Evolutionary conservation across 148 eudicot genomes (phyloP), one percentile per base, ranked within the genome.

Genomic region (Rhododendron mucronatum): DNA sequence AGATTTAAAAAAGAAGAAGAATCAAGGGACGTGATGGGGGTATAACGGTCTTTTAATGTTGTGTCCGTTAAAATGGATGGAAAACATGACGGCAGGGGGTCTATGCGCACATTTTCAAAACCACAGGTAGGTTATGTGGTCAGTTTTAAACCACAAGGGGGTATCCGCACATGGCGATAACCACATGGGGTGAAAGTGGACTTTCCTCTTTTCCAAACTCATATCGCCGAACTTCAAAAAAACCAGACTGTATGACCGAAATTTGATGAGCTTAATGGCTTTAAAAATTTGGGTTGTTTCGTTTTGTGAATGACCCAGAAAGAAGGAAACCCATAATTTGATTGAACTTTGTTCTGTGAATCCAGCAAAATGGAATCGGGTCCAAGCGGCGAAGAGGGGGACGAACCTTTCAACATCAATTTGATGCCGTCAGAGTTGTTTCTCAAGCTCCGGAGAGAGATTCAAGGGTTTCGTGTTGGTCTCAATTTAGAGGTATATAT

Each of bases 381-480:
- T 79, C 53, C 88, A 67, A 91, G 71, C 48, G 86, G 83, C 7
- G 95, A 90, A 74, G 96, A 93, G 82, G 95, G 98, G 98, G 98
- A 96, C n/a, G 98, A 96, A 55, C 91, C 85, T 13, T 95, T 91
- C 92, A 94, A 90, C 57, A 33, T 96, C 81, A 82, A 95, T 85
- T 89, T 96, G 85, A 85, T 96, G 82, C 99, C 98, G 26, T 92
- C 98, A 3, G 95, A 96, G 84, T 83, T 95, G 57, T 92, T 96
- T 83, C 85, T 95, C 89, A 96, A 96, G 85, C 95, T 96, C 75
- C 93, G 99, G 78, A 93, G 92, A 91, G 88, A 95, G 85, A 57
- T 89, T 82, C 87, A 94, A 75, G 98, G 93, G 23, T 90, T 92
- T 82, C 91, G 96, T 50, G 86, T 95, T 86, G 99, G 95, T 83